A percentile compares a stretch with the other conserved stretches of the same genome.
These are phyloP conservation scores for Aureobasidium melanogenum DNA, from an alignment of 2,329 filamentous ascomycete genomes.

Conservation along the genomic window DNA sequence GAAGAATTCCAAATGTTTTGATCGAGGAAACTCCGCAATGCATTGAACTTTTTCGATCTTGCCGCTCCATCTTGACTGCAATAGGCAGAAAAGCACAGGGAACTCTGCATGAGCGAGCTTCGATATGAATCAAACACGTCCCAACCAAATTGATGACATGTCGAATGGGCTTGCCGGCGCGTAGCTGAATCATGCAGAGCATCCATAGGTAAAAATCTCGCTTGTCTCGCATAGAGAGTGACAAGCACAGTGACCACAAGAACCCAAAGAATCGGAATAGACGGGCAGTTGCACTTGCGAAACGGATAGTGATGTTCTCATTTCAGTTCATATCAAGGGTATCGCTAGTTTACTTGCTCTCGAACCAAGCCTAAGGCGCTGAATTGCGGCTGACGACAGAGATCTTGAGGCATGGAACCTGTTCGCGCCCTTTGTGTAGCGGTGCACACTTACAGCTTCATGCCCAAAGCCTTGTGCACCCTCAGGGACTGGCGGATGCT, in stretches of 20 bases:
- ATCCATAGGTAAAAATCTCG: neutral
- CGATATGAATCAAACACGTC: neutral
- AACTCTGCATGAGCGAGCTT: neutral
- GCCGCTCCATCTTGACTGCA: neutral
- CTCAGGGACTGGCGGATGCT: conserved; percentile 84
- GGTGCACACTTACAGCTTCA: conserved; percentile 65
- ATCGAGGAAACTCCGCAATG: neutral
- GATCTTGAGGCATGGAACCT: neutral
- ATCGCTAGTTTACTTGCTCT: neutral
- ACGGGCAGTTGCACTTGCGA: neutral
- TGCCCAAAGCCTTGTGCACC: conserved; percentile 83
- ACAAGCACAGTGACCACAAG: neutral
- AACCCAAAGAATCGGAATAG: neutral
- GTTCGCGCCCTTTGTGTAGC: neutral
- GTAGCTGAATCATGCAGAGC: neutral
- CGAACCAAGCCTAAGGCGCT: neutral
- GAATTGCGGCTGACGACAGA: neutral
- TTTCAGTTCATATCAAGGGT: neutral
- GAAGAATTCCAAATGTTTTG: neutral
- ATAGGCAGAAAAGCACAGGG: neutral
- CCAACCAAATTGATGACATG: too few relatives aligned
- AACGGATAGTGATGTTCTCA: neutral
- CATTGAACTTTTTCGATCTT: neutral
- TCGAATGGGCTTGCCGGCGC: neutral
- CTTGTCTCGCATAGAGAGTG: neutral